These are phyloP conservation scores for Myxozyma neotropica DNA, from an alignment of 805 yeast species.

Conservation along the genomic window DNA sequence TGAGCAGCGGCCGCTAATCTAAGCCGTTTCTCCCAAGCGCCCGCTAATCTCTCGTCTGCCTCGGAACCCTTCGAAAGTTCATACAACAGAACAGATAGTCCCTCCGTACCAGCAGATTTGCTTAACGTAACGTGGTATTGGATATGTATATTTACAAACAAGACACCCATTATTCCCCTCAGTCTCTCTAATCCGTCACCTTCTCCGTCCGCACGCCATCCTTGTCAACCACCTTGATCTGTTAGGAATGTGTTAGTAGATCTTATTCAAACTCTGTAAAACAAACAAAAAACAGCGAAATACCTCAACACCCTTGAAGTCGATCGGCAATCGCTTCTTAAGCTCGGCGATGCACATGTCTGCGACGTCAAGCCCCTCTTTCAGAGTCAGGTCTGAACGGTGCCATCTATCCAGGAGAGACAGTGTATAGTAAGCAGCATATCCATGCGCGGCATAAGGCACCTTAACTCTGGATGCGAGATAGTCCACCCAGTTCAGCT, in stretches of 20 bases:
- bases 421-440: conserved; percentile 93
- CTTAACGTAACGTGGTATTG: not conserved
- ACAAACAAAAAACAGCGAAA: conserved; percentile 16
- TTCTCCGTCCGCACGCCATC: conserved; percentile 56
- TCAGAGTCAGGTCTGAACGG: conserved; percentile 69
- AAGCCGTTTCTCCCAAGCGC: too few species aligned
- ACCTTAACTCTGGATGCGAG: conserved; percentile 86
- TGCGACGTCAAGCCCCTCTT: conserved; percentile 77
- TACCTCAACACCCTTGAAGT: conserved; percentile 79
- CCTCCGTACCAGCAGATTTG: too few species aligned
- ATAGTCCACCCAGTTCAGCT: conserved; percentile 87
- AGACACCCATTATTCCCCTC: not conserved
- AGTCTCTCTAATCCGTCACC: not conserved
- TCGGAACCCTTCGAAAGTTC: not conserved
- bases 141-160: not conserved
- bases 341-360: conserved; percentile 76
- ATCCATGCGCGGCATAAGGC: conserved; percentile 98
- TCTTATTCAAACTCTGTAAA: not conserved
- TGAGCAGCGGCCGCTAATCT: too few species aligned
- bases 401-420: conserved; percentile 90
- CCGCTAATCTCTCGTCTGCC: too few species aligned
- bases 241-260: conserved; percentile 9
- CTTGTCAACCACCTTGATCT: conserved; percentile 66
- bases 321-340: conserved; percentile 83
- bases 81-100: too few species aligned